Base-by-base conservation (phyloP, 2,329 filamentous ascomycete genomes). In the Xylaria sp. region DNA sequence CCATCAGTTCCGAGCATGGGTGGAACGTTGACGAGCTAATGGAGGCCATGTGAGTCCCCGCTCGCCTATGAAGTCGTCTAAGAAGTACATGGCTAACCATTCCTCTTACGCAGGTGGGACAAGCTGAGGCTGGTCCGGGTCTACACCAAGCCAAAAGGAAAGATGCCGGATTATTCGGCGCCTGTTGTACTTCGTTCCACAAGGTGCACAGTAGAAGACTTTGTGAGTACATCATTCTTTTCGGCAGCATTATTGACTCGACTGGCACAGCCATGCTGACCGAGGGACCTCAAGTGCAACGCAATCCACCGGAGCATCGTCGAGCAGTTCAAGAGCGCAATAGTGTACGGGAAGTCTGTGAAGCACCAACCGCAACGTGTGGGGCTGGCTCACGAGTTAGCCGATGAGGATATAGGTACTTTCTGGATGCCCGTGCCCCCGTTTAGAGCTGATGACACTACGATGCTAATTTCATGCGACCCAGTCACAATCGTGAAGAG, bases 301-400 rank as follows among this genome's bases (percentile, higher is more conserved):
- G 84, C 91, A 63, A 99, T 99, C 71, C 94, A 99, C 77, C 91
- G 94, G 72, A 95, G 86, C 52, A 97, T 99, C 71, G 83, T 94
- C 52, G 94, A 99, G 66, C 88, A 96, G 66, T 99, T 99, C 82
- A 95, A 93, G 76, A 85, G 88, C 57, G 94, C 94, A 50, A 88
- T 99, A 70, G 94, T 99, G 39, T 99, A 97, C 74, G 94, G 94
- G 64, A 94, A 93, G 72, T 97, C 92, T 51, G 93, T 97, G 64
- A 97, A 97, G 82, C 94, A 99, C 78, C 94, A 97, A 76, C 94
- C 94, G 62, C 94, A 99, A 77, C 86, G 92, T 68, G 94, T 97
- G 59, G 94, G 94, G 45, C 82, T 99, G 62, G 79, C 84, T 48
- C 94, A 99, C 72, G 91, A 96, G 78, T 81, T 99, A 68, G 91